Evolutionary conservation across 2,329 filamentous ascomycete species (phyloP).

Genomic region (Apiospora rasikravindrae): DNA sequence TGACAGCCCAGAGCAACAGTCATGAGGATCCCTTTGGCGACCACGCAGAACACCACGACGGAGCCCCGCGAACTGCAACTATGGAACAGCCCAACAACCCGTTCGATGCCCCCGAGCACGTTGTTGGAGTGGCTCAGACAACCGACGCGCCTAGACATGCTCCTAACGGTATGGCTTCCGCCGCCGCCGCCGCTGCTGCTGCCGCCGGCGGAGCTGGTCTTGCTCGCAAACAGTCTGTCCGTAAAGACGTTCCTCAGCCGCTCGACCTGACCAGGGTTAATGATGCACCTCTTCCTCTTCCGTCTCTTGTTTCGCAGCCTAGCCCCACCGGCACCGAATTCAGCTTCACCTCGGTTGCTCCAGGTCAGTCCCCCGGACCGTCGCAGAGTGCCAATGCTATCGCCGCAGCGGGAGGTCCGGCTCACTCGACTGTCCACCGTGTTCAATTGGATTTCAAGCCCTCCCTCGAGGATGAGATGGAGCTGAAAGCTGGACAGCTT

Average conservation of each 20-base stretch:
- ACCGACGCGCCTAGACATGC: conserved; percentile 34
- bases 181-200: conserved; percentile 46
- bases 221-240: conserved; percentile 61
- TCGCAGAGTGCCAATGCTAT: conserved; percentile 63
- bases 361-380: conserved; percentile 50
- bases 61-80: conserved; percentile 27
- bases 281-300: conserved; percentile 8
- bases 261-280: conserved; percentile 58
- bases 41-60: conserved; percentile 36
- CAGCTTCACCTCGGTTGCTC: conserved; percentile 59
- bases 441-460: conserved; percentile 95
- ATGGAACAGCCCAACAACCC: conserved; percentile 43
- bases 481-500: conserved; percentile 78
- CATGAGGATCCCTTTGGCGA: conserved; percentile 74
- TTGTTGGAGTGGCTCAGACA: conserved; percentile 46
- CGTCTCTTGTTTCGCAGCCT: conserved; percentile 47
- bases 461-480: conserved; percentile 90
- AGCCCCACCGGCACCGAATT: conserved; percentile 70
- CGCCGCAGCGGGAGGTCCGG: conserved; percentile 65
- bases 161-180: conserved; percentile 28
- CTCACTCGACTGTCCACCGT: conserved; percentile 75
- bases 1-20: conserved; percentile 52
- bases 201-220: conserved; percentile 46
- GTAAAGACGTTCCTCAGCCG: conserved; percentile 55
- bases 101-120: conserved; percentile 40